phyloP scores from a whole-genome alignment of 306 rosid species.

The Amphicarpaea edgeworthii region DNA sequence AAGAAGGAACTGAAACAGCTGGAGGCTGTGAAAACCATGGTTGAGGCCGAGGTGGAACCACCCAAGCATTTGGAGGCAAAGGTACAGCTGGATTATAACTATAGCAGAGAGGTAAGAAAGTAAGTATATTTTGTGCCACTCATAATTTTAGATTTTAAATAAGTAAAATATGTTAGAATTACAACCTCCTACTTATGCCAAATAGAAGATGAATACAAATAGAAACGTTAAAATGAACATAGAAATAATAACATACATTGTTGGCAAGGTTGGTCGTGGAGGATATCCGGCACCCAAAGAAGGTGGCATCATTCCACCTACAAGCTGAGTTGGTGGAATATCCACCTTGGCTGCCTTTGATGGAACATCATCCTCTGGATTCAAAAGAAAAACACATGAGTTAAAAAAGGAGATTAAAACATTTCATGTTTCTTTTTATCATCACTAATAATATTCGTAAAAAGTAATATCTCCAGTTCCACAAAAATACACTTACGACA shows the following conservation, averaged over 20 bases:
- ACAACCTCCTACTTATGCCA: conserved; percentile 15
- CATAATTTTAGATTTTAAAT: not conserved
- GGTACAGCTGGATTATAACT: conserved; percentile 77
- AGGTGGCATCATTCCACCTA: conserved; percentile 75
- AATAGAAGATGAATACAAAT: conserved; percentile 6
- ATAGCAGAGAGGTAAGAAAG: conserved; percentile 35
- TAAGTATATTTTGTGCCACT: conserved; percentile 5
- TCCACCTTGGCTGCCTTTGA: conserved; percentile 86
- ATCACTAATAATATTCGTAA: not conserved
- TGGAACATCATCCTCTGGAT: conserved; percentile 75
- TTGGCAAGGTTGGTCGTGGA: conserved; percentile 69
- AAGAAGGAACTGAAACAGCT: conserved; percentile 74
- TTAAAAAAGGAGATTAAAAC: conserved; percentile 39
- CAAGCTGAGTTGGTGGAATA: conserved; percentile 64
- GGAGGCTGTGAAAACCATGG: conserved; percentile 87
- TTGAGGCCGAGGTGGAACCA: conserved; percentile 84
- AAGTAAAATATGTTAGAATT: conserved; percentile 15
- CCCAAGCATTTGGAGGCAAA: conserved; percentile 73
- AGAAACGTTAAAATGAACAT: conserved; percentile 4
- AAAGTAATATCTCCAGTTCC: not conserved
- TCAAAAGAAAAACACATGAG: conserved; percentile 17
- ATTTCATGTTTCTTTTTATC: not conserved
- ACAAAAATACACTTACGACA: not conserved
- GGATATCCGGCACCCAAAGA: conserved; percentile 77
- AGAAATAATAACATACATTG: conserved; percentile 63